These are phyloP conservation scores for Saururus chinensis DNA, from an alignment of 164 flowering plant genomes.

Conservation along the genomic window DNA sequence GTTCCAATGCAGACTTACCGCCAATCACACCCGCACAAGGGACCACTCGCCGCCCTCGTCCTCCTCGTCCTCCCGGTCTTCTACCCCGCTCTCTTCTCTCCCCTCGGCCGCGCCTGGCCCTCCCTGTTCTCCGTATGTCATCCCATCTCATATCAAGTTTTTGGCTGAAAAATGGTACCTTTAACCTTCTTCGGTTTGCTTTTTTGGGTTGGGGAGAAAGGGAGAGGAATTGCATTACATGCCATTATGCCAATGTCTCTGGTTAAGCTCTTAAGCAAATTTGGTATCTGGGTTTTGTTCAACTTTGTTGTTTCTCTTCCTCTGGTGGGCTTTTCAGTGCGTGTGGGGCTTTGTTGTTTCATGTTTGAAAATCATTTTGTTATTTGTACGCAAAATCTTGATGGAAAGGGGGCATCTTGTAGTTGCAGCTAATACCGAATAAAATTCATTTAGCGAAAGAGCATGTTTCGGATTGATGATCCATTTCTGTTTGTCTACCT, in stretches of 20 bases:
- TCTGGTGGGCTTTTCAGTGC: neutral
- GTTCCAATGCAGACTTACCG: no score
- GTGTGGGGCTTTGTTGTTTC: neutral
- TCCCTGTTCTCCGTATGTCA: slow-evolving; percentile 47
- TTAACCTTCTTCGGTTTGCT: neutral
- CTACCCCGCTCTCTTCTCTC: slow-evolving; percentile 34
- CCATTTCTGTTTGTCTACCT: neutral
- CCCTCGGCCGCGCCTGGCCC: slow-evolving; percentile 51
- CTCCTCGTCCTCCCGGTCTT: slow-evolving; percentile 42
- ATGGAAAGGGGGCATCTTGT: neutral
- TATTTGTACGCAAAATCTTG: no score
- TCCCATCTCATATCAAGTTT: neutral
- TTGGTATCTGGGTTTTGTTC: neutral
- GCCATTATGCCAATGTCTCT: no score
- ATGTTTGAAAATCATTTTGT: no score
- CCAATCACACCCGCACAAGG: slow-evolving; percentile 8
- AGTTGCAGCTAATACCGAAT: neutral
- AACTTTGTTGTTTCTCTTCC: neutral
- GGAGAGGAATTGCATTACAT: no score
- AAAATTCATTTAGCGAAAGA: neutral
- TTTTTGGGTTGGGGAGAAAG: no score
- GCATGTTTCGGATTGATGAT: neutral
- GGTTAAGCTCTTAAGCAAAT: no score
- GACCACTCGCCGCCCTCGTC: slow-evolving; percentile 34
- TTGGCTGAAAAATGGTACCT: neutral